Evolutionary conservation across 306 rosid genomes (phyloP), one percentile per base, ranked within the genome.

Genomic region (Comarum palustre): DNA sequence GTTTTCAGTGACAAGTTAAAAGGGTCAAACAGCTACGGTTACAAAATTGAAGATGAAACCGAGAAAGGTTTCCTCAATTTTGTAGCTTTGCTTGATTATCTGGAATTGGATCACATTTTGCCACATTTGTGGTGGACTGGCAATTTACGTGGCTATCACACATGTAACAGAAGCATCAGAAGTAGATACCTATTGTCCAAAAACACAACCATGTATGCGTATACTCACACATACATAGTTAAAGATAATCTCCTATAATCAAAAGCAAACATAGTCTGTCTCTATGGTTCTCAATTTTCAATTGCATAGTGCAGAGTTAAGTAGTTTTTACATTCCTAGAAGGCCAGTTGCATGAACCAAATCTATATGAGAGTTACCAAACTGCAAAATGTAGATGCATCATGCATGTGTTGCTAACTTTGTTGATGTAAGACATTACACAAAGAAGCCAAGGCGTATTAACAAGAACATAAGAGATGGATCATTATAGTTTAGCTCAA

Each of bases 111-210:
- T 71, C 65, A 22, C 64, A 70, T 34, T 22, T n/a, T 50, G 60
- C 73, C 60, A 69, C 48, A 34, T 51, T 38, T 70, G 74, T 52
- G 74, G 74, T 52, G 63, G 63, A 70, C 50, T 70, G 16, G 34
- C 36, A 52, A 27, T 51, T 36, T 70, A 70, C 74, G 74, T 70
- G 74, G 48, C 32, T 15, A 12, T 32, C 2, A 34, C 67, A 61
- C 24, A 17, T 17, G 43, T 43, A 43, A 43, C 47, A 11, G 11
- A 17, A 50, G 55, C 22, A 47, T 50, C 5, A 47, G 54, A 19
- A 50, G 22, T n/a, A 19, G 10, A 50, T 50, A 16, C 22, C 17
- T 5, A 31, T 31, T 31, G 34, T 31, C 34, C 34, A 31, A 31
- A 31, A 31, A 31, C 34, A 31, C 2, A 31, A 31, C 3, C 34